A percentile compares a stretch with the other conserved stretches of the same genome.
Conservation (phyloP, 306 rosid genomes). For the Nissolia schottii region DNA sequence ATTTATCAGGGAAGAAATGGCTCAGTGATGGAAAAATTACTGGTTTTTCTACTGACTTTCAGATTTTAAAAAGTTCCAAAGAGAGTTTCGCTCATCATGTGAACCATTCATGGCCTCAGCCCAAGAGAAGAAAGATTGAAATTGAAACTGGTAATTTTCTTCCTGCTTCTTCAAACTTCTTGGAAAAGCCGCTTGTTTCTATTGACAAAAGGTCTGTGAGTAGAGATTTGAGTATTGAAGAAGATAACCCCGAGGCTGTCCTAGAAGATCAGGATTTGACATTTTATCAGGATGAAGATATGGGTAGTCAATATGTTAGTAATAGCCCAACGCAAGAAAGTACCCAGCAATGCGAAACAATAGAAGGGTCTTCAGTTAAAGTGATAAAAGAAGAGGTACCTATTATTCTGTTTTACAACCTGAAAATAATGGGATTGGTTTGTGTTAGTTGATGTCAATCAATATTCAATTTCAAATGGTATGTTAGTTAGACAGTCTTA, state of each 20-base stretch:
- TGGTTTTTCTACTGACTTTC: constrained; percentile 29
- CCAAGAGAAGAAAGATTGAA: constrained; percentile 53
- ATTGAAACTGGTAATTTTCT: constrained; percentile 11
- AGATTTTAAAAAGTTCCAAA: constrained; percentile 20
- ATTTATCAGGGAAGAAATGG: constrained; percentile 23
- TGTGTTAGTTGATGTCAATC: neutral
- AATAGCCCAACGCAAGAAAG: constrained; percentile 24
- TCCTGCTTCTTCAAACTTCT: constrained; percentile 27
- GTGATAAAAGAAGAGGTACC: constrained; percentile 53
- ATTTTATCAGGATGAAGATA: constrained; percentile 27
- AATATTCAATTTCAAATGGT: constrained; percentile 4
- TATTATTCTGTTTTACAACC: constrained; percentile 14
- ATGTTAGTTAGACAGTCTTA: neutral
- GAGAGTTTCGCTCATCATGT: constrained; percentile 24
- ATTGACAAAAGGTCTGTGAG: constrained; percentile 15
- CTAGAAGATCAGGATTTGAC: constrained; percentile 35
- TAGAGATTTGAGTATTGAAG: constrained; percentile 28
- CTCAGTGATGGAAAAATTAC: constrained; percentile 21
- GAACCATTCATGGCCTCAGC: constrained; percentile 41
- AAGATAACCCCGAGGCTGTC: constrained; percentile 29
- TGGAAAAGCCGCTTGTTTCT: constrained; percentile 34
- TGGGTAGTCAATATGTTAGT: constrained; percentile 4
- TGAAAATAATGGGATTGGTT: constrained; percentile 1
- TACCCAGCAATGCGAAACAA: constrained; percentile 24
- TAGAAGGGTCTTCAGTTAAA: constrained; percentile 34